Percentiles rank a stretch among this genome's conserved stretches.
Conservation (phyloP, 768 basidiomycete species). For the Panaeolus cyanescens region DNA sequence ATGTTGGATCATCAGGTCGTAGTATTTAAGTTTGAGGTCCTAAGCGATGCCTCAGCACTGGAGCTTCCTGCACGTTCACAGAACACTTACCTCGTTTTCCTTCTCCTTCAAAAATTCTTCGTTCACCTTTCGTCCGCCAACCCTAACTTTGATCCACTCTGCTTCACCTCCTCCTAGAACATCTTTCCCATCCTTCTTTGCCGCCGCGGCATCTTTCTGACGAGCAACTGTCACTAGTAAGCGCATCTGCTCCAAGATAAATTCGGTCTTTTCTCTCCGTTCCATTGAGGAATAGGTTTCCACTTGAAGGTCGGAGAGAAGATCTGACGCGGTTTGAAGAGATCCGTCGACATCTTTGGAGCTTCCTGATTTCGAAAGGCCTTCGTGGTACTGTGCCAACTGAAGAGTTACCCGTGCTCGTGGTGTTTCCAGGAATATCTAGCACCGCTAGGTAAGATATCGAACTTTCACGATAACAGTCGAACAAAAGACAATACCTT, state of each 20-base stretch:
- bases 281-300: slow-evolving; percentile 99
- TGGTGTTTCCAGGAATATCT: slow-evolving; percentile 98
- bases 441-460: background rate
- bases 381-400: slow-evolving; percentile 85
- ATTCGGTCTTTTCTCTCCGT: slow-evolving; percentile 95
- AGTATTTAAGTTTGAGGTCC: slow-evolving; percentile 96
- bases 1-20: slow-evolving; percentile 95
- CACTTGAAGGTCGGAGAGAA: slow-evolving; percentile 93
- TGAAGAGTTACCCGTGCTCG: slow-evolving; percentile 91
- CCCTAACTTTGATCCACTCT: slow-evolving; percentile 92
- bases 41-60: slow-evolving; percentile 29
- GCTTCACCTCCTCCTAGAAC: slow-evolving; percentile 71
- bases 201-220: slow-evolving; percentile 71
- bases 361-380: slow-evolving; percentile 49
- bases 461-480: background rate
- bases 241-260: slow-evolving; percentile 97
- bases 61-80: background rate
- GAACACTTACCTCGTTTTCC: slow-evolving; percentile 76
- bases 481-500: slow-evolving; percentile 61
- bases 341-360: slow-evolving; percentile 62
- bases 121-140: slow-evolving; percentile 93
- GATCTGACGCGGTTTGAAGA: slow-evolving; percentile 84
- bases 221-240: slow-evolving; percentile 77
- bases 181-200: slow-evolving; percentile 62
- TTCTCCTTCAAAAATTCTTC: slow-evolving; percentile 88